Base-by-base conservation (phyloP, 225 moss, liverwort and hornwort species). In the Climacium dendroides region DNA sequence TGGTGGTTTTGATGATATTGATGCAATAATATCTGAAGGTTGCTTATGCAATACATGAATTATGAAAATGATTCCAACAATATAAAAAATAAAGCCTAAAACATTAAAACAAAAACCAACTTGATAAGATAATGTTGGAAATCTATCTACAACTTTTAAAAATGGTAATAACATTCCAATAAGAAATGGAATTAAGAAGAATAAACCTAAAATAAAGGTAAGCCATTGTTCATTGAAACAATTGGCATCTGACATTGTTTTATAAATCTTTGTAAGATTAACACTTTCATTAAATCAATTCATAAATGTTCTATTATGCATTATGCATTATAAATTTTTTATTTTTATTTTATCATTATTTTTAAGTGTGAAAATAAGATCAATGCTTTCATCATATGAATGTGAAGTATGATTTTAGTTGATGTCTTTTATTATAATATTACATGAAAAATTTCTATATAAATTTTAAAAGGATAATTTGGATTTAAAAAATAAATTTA, bases 221-320 rank as follows among this genome's bases (percentile, higher is more conserved):
- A 88, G 84, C 84, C 79, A 79, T 79, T 88, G 88, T 72, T 88
- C 88, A 72, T 88, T 88, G 72, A 88, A 88, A 78, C 78, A 83
- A 77, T 39, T 18, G 5, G 23, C 22, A 66, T 69, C 9, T 13
- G 19, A 19, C 69, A 88, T 78, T 19, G 5, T 48, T 47, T 59
- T 15, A 29, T 41, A 26, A 86, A 34, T 41, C 12, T 34, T 1
- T 24, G 16, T 37, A 35, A 55, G 5, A 23, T 66, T 43, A 26
- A 34, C 14, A 3, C 2, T 66, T 74, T 74, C 61, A 74, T 74
- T 20, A 29, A 48, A 35, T 61, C 13, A 60, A 35, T 61, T 45
- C 2, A 17, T 19, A 35, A 3, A 67, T 67, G 7, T 30, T 30
- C 10, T 74, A 74, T 6, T 74, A 11, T 74, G 12, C 1, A 19